Base-by-base conservation (phyloP, 257 asterid genomes). In the Salvia splendens region DNA sequence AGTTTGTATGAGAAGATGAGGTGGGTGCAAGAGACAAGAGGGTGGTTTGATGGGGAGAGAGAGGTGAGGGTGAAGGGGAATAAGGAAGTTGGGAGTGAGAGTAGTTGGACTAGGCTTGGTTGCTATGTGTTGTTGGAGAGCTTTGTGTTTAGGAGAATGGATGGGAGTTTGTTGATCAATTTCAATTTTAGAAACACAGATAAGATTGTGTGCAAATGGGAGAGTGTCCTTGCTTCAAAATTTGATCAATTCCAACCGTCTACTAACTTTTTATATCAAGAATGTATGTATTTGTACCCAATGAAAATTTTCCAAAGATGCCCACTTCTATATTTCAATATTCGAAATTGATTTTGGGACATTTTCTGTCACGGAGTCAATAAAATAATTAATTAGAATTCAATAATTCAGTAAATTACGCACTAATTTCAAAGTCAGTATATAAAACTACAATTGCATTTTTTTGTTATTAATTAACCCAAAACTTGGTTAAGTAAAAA, bases 111-210 rank as follows among this genome's bases (percentile, higher is more conserved):
- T 54, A 84, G 68, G 71, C 88, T 91, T 80, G 85, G 85, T 62
- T 91, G 89, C 74, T 88, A 80, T 79, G 81, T 91, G 35, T 76
- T 86, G 84, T 92, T 91, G 32, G 96, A 88, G 84, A 82, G 96
- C 67, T 88, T 88, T 81, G 86, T 82, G 66, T 52, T 86, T 61
- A 90, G 86, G 73, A 78, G 85, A 73, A 79, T 83, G 85, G 92
- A 86, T 87, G 95, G 91, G 67, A 77, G 74, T 75, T 72, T 88
- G 88, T 63, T 87, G 73, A 79, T 83, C n/a, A 84, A 71, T 78
- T 88, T 84, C 14, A 78, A 51, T 64, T 84, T 83, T 59, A 87
- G 75, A 41, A 73, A 86, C 59, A 61, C 81, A 0, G 36, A 79
- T 12, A 76, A 64, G 65, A 78, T 88, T 53, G 84, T 81, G 58